These are phyloP conservation scores for Voacanga thouarsii DNA, from an alignment of 257 asterid species.

Conservation along the genomic window DNA sequence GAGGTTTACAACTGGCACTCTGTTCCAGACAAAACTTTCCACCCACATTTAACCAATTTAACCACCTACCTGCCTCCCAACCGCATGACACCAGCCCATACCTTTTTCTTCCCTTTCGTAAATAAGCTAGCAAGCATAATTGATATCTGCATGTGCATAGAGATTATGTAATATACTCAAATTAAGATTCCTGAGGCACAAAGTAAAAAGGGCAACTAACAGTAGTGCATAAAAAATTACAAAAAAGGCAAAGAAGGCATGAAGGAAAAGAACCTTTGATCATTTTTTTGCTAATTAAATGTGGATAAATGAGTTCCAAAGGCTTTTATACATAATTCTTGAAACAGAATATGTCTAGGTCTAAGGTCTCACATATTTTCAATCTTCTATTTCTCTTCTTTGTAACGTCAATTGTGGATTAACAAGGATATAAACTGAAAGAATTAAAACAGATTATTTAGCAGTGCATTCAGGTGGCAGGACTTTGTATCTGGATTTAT, in stretches of 20 bases:
- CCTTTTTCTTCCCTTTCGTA: not conserved
- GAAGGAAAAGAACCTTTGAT: not conserved
- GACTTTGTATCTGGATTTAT: constrained; percentile 59
- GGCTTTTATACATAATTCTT: not conserved
- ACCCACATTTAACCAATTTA: not conserved
- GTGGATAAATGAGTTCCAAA: not conserved
- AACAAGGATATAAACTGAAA: not conserved
- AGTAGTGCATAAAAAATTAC: too few species aligned
- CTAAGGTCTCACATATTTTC: not conserved
- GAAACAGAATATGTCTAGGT: not conserved
- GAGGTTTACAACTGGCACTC: not conserved
- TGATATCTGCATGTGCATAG: not conserved
- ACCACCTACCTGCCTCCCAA: not conserved
- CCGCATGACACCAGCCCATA: not conserved
- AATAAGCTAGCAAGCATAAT: too few species aligned
- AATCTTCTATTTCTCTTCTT: not conserved
- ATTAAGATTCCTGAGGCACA: not conserved
- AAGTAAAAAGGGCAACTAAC: not conserved
- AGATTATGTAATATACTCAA: not conserved
- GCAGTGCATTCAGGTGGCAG: constrained; percentile 70
- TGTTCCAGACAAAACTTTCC: not conserved
- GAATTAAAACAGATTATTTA: not conserved
- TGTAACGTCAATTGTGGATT: not conserved
- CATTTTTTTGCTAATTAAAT: not conserved
- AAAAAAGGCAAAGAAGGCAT: too few species aligned